Conservation (phyloP, 257 asterid species). For the Solanum tacnaense region DNA sequence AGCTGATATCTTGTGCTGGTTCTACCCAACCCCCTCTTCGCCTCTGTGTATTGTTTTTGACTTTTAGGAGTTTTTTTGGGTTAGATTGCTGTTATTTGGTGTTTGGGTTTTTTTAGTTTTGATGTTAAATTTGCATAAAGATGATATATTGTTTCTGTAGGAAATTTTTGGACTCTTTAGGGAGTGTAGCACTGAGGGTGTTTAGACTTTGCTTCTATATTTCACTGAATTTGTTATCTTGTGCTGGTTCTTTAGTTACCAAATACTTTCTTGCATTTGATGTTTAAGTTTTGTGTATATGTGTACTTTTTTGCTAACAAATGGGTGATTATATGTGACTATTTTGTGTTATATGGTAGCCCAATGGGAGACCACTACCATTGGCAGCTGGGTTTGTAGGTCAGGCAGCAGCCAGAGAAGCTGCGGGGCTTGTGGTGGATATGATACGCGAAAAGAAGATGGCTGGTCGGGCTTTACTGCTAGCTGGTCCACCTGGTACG, state of each 20-base stretch:
- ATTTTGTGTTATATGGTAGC: conserved; percentile 16
- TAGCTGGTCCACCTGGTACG: not conserved
- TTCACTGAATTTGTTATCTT: not conserved
- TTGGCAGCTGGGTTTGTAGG: not conserved
- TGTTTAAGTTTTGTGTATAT: not conserved
- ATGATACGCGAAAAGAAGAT: not conserved
- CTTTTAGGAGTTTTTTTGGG: not conserved
- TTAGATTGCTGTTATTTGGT: not conserved
- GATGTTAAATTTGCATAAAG: not conserved
- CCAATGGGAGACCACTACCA: conserved; percentile 10
- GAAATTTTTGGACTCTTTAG: not conserved
- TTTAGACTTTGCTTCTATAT: not conserved
- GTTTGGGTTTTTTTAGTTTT: not conserved
- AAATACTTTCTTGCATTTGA: not conserved
- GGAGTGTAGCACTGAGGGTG: not conserved
- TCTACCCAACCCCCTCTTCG: not conserved
- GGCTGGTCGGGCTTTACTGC: not conserved
- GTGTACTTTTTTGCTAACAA: not conserved
- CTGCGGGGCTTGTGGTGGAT: not conserved
- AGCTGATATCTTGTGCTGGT: not conserved
- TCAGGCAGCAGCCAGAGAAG: not conserved
- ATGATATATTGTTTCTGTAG: not conserved
- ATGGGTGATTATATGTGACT: not conserved
- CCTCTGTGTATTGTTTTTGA: not conserved
- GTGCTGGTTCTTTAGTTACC: not conserved